Evolutionary conservation across 2,329 filamentous ascomycete genomes (phyloP).

Genomic region (Stachybotrys elegans): DNA sequence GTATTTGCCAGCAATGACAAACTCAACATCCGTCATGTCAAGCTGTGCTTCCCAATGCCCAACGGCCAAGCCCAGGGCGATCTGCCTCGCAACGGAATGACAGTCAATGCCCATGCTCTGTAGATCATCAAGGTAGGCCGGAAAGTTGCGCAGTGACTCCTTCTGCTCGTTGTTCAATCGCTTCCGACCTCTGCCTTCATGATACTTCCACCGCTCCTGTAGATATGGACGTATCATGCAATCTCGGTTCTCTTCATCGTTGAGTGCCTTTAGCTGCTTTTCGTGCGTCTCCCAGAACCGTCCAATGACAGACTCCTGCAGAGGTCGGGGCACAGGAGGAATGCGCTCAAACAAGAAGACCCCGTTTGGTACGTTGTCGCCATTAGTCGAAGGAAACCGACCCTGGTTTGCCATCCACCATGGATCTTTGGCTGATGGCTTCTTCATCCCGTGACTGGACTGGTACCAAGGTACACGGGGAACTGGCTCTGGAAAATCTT

Average conservation of each 20-base stretch:
- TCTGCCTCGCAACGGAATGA: conserved; percentile 6
- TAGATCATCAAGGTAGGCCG: conserved; percentile 6
- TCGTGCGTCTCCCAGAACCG: conserved; percentile 5
- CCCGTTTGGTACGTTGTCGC: conserved; percentile 7
- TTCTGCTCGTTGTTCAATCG: conserved; percentile 8
- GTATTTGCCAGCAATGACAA: conserved; percentile 6
- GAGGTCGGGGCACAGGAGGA: conserved; percentile 6
- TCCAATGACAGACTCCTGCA: conserved; percentile 5
- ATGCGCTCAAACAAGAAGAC: conserved; percentile 8
- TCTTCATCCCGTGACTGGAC: conserved; percentile 7
- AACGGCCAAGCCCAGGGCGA: conserved; percentile 6
- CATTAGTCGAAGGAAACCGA: conserved; percentile 6
- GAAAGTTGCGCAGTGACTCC: conserved; percentile 7
- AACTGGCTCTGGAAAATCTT: conserved; percentile 3
- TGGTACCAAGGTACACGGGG: conserved; percentile 8
- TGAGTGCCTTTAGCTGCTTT: conserved; percentile 3
- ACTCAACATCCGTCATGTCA: conserved; percentile 8
- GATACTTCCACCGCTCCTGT: conserved; percentile 5
- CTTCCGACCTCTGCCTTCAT: conserved; percentile 4
- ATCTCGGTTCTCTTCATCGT: conserved; percentile 6
- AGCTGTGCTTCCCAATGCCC: conserved; percentile 7
- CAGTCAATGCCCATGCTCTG: conserved; percentile 5
- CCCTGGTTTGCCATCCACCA: conserved; percentile 6
- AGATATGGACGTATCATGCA: conserved; percentile 8
- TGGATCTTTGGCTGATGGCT: conserved; percentile 4